phyloP scores from a whole-genome alignment of 2,329 filamentous ascomycete species.

The Fusarium albidum region DNA sequence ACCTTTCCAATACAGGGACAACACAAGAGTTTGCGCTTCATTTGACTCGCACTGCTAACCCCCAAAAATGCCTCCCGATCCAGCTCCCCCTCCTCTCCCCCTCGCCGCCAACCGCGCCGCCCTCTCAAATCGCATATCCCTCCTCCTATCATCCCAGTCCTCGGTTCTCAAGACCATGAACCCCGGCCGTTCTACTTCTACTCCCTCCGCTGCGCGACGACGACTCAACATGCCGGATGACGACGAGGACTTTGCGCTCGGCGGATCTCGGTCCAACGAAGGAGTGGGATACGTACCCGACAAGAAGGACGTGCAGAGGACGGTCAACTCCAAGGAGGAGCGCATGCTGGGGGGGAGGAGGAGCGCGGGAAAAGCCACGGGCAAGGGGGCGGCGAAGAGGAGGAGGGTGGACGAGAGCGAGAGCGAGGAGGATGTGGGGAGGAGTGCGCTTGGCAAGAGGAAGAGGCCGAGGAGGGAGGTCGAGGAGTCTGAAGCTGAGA shows the following conservation, averaged over 20 bases:
- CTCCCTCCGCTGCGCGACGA: slow-evolving; percentile 15
- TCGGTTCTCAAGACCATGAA: slow-evolving; percentile 45
- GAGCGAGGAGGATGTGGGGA: slow-evolving; percentile 47
- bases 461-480: slow-evolving; percentile 43
- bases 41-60: not conserved
- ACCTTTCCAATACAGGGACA: not conserved
- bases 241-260: slow-evolving; percentile 40
- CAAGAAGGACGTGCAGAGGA: slow-evolving; percentile 30
- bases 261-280: slow-evolving; percentile 43
- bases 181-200: slow-evolving; percentile 36
- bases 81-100: slow-evolving; percentile 43
- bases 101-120: slow-evolving; percentile 49
- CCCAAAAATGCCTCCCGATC: slow-evolving; percentile 34
- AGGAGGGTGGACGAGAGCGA: slow-evolving; percentile 42
- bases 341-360: slow-evolving; percentile 45
- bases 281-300: slow-evolving; percentile 52
- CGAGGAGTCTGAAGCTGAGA: slow-evolving; percentile 2
- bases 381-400: slow-evolving; percentile 13
- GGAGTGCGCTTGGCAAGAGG: slow-evolving; percentile 49
- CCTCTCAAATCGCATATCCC: slow-evolving; percentile 53
- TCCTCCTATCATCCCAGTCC: slow-evolving; percentile 48
- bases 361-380: slow-evolving; percentile 16
- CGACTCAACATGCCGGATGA: slow-evolving; percentile 20
- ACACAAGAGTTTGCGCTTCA: no score
- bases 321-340: slow-evolving; percentile 39